Evolutionary conservation across 2,329 filamentous ascomycete species (phyloP), one percentile per base, ranked within the genome.

Genomic region (Paramyrothecium roridum): DNA sequence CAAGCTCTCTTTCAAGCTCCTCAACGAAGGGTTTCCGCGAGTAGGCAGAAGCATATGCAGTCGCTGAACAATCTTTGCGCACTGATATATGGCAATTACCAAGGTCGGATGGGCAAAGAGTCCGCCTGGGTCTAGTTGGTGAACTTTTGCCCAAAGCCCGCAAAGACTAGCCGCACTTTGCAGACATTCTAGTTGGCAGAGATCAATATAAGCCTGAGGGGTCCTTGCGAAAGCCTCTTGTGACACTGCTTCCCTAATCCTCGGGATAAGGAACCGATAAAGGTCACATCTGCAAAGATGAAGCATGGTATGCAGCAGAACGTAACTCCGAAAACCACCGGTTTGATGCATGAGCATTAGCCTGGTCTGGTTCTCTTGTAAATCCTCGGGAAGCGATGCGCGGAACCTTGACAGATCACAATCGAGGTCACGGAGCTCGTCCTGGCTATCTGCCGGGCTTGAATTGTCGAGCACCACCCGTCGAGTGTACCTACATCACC

Each of bases 281-380:
- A 68, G 55, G 20, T 68, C 64, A 20, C 65, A 67, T 3, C 61
- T 59, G 13, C 59, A 63, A 1, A 59, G 61, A 13, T 63, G 53
- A 1, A 64, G 7, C 0, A 59, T 11, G 0, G 60, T 61, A 26
- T 68, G 66, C 0, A 68, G 48, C 0, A 56, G 53, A 0, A 59
- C 56, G 16, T 68, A 68, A 1, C 57, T 52, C 0, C 54, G 52
- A 3, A 61, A 56, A 11, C 67, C 65, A 0, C 57, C 54, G 0
- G 66, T 66, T 2, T 68, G 64, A 10, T 57, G 59, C 62, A 65
- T 66, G 6, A 67, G 58, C 49, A 62, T 59, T 0, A 68, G 49
- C 3, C 60, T 56, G 7, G 58, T 59, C 0, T 56, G 33, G 0
- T 50, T 57, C 12, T 63, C 57, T 1, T 63, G 53, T 0, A 68